Base-by-base conservation (phyloP, 2,329 filamentous ascomycete species). In the Ophiostoma ulmi region DNA sequence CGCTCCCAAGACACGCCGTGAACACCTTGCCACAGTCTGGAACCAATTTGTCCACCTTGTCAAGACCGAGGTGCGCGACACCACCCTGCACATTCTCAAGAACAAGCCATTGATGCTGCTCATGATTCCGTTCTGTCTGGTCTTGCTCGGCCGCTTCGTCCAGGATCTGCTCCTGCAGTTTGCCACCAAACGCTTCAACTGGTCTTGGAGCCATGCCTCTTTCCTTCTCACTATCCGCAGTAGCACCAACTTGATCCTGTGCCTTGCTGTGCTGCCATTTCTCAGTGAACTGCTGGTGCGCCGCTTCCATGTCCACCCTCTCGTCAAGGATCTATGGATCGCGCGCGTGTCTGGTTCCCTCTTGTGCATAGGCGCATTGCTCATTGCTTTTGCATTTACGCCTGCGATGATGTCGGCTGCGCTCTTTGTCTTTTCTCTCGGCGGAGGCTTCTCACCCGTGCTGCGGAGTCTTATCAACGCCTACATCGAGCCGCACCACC, bases 401-500 rank as follows among this genome's bases (percentile, higher is more conserved):
- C 79, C 80, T 0, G 75, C 75, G 73, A 64, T 82, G 0, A 77
- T 83, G 44, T 67, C 69, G 7, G 11, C 48, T 7, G 81, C 82
- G 1, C 80, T 87, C 39, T 75, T 84, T 31, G 76, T 84, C 17
- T 80, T 81, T 14, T 81, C 81, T 4, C 72, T 85, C 0, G 85
- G 86, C 0, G 74, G 74, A 17, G 85, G 85, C 6, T 80, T 83
- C 65, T 69, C 75, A 0, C 74, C 82, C 0, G 75, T 86, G 1
- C 75, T 83, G 22, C 80, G 86, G 44, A 83, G 82, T 3, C 76
- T 88, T 7, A 76, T 87, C n/a, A 86, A 83, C 64, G 80, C 81
- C 11, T 75, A 87, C 13, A 83, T 88, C 14, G 84, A 86, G 73
- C 80, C 82, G 31, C 81, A 85, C 71, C 83, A 86, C 5, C 79